These are phyloP conservation scores for Sordariomycetes sp. DNA, from an alignment of 2,329 filamentous ascomycete species.

Conservation along the genomic window DNA sequence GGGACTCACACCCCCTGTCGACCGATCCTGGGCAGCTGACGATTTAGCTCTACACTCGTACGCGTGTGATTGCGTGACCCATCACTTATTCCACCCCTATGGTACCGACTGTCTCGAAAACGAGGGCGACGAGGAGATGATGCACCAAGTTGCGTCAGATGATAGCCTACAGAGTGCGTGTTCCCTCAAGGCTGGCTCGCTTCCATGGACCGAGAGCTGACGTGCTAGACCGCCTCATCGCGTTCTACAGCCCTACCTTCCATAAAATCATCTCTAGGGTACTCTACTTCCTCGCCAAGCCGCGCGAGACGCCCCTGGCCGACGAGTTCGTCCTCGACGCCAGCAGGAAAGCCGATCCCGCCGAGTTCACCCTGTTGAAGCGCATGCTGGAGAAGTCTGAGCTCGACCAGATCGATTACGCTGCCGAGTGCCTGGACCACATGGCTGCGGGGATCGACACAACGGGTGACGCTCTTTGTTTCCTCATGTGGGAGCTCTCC, in stretches of 20 bases:
- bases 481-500: conserved; percentile 62
- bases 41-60: conserved; percentile 46
- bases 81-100: conserved; percentile 58
- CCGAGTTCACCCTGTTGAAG: conserved; percentile 45
- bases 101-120: conserved; percentile 49
- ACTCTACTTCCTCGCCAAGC: conserved; percentile 37
- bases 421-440: conserved; percentile 61
- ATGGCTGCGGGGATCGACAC: conserved; percentile 65
- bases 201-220: neutral
- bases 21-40: neutral
- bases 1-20: neutral
- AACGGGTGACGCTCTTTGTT: conserved; percentile 58
- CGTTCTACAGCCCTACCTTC: conserved; percentile 43
- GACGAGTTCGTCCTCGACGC: conserved; percentile 47
- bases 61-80: conserved; percentile 58
- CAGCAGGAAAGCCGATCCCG: conserved; percentile 30
- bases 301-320: conserved; percentile 46
- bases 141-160: conserved; percentile 59
- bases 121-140: conserved; percentile 48
- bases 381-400: conserved; percentile 42
- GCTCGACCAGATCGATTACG: conserved; percentile 43
- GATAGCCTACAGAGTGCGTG: conserved; percentile 53
- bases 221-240: conserved; percentile 44
- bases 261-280: conserved; percentile 34
- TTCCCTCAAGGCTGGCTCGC: neutral